A percentile compares a stretch with the other conserved stretches of the same genome.
These are phyloP conservation scores for Erodium texanum DNA, from an alignment of 441 rosid genomes.

Conservation along the genomic window DNA sequence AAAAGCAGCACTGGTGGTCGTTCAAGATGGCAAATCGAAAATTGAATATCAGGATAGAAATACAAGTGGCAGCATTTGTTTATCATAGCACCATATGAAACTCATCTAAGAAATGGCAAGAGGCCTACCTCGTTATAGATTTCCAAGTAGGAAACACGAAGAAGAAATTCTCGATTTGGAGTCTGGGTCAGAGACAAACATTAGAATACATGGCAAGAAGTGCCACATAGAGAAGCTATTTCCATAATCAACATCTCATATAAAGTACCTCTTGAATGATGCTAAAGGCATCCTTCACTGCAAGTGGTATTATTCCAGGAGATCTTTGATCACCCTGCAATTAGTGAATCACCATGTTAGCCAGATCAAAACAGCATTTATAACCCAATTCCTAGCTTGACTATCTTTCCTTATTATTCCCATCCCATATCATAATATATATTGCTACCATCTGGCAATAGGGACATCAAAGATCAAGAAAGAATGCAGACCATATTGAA, in stretches of 20 bases:
- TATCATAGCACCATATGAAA: neutral
- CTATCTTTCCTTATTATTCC: slow-evolving; percentile 11
- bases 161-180: slow-evolving; percentile 87
- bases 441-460: no score
- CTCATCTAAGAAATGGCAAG: neutral
- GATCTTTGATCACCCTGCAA: slow-evolving; percentile 99
- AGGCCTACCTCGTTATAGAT: slow-evolving; percentile 81
- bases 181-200: slow-evolving; percentile 46
- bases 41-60: neutral
- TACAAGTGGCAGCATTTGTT: neutral
- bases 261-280: slow-evolving; percentile 88
- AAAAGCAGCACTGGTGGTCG: no score
- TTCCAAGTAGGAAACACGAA: slow-evolving; percentile 94
- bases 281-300: slow-evolving; percentile 95
- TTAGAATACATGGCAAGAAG: slow-evolving; percentile 14
- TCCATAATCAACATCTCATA: neutral
- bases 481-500: neutral
- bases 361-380: slow-evolving; percentile 16
- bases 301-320: slow-evolving; percentile 94
- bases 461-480: no score
- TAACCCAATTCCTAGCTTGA: slow-evolving; percentile 14
- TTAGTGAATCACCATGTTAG: slow-evolving; percentile 22
- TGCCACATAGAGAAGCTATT: neutral
- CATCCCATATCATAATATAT: slow-evolving; percentile 10
- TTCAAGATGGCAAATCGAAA: no score